phyloP scores from a whole-genome alignment of 306 rosid genomes.

The Rosa persica region DNA sequence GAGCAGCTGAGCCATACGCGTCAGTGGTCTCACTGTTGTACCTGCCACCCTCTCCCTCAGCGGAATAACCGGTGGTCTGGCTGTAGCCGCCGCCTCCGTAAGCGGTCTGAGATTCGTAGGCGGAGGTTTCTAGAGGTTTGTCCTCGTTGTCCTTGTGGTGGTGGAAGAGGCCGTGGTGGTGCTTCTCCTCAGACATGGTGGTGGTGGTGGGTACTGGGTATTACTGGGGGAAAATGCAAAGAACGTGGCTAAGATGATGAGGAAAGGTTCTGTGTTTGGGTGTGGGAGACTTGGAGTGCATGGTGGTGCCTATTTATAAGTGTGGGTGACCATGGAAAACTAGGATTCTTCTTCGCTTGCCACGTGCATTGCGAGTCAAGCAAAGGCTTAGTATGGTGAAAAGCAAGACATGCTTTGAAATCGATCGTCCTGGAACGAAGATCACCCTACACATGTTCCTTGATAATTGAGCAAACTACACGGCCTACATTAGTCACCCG shows the following conservation, averaged over 20 bases:
- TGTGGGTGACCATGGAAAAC: background rate
- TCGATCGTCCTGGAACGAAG: background rate
- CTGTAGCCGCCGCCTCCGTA: conserved; percentile 16
- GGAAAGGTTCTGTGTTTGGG: background rate
- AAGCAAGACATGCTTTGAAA: background rate
- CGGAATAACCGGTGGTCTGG: background rate
- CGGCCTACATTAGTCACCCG: too few species aligned
- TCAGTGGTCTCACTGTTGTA: background rate
- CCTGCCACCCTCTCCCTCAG: background rate
- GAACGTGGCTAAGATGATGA: background rate
- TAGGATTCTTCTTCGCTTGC: background rate
- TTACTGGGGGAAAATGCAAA: background rate
- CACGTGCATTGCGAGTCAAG: background rate
- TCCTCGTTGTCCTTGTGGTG: conserved; percentile 46
- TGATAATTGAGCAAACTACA: background rate
- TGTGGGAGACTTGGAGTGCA: conserved; percentile 2
- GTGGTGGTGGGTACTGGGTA: background rate
- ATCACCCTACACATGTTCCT: background rate
- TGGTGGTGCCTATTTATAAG: conserved; percentile 17
- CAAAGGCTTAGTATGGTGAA: background rate
- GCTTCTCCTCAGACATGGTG: conserved; percentile 65
- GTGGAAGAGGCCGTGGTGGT: conserved; percentile 42
- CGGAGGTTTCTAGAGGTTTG: conserved; percentile 2
- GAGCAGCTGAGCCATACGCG: background rate
- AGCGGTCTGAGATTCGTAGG: background rate